Conservation (phyloP, 202 grass and related monocot species). For the Miscanthus sacchariflorus region DNA sequence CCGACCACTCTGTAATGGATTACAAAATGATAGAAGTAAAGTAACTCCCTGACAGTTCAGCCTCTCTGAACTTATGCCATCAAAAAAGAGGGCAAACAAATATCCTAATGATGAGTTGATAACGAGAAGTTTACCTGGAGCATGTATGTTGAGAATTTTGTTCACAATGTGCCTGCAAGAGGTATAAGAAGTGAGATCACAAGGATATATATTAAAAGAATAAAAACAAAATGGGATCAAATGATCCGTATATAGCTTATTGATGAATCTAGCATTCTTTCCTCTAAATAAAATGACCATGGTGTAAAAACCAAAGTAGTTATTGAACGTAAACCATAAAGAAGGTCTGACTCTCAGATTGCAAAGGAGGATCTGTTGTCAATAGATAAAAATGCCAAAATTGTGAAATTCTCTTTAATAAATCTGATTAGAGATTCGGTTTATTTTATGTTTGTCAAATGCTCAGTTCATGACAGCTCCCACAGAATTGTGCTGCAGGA, state of each 20-base stretch:
- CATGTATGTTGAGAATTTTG: constrained; percentile 83
- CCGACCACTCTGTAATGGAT: constrained; percentile 83
- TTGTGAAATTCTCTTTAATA: neutral
- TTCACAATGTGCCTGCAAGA: constrained; percentile 89
- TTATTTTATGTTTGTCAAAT: neutral
- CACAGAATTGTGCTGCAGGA: neutral
- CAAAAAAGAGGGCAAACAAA: neutral
- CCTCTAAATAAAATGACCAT: neutral
- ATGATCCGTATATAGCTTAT: neutral
- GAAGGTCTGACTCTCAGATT: neutral
- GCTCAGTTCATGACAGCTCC: neutral
- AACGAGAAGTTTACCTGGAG: constrained; percentile 58
- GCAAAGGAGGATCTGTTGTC: neutral
- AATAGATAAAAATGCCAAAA: constrained; percentile 11
- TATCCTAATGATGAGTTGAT: constrained; percentile 3
- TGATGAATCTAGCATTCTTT: constrained; percentile 4
- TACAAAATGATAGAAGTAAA: constrained; percentile 28
- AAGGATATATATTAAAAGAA: neutral
- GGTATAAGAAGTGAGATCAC: constrained; percentile 39
- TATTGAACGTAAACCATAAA: constrained; percentile 9
- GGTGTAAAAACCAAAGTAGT: constrained; percentile 1
- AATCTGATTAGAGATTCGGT: neutral
- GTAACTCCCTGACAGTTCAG: constrained; percentile 20
- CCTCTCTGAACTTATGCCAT: constrained; percentile 1
- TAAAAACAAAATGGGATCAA: neutral